Evolutionary conservation across 2,329 filamentous ascomycete genomes (phyloP), one percentile per base, ranked within the genome.

Genomic region (Periconia sp.): DNA sequence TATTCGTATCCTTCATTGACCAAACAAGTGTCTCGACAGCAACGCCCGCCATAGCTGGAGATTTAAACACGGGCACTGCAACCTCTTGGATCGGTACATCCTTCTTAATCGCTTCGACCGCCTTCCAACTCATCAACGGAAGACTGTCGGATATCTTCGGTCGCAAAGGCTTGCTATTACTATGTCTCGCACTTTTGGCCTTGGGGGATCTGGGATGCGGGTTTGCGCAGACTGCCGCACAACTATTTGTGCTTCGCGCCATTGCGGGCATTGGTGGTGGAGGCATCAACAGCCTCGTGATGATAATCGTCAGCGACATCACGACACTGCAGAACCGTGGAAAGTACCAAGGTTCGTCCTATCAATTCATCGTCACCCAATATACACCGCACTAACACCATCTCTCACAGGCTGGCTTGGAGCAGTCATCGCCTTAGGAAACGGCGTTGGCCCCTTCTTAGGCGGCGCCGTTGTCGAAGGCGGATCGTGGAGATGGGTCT

Each of bases 391-490:
- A 37, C 33, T 37, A 37, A 37, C 13, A 13, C 15, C 33, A 6
- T 37, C 33, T 19, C 17, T 19, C 17, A 15, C 14, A 54, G 70
- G 71, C 13, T 55, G 63, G 9, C 55, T 59, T 31, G 56, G 61
- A 5, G 60, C 60, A 17, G 45, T 59, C 17, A 58, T 62, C 14
- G 57, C 58, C 6, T 46, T 60, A 3, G 62, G 56, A 6, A 64
- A 62, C 20, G 57, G 62, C 13, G 53, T 54, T 15, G 87, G 88
- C 1, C 82, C 83, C 1, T 88, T 89, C 62, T 76, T 91, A 7
- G 83, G 88, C 52, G 89, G 88, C 19, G 83, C 90, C 43, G 88
- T 92, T 48, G 86, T 91, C 19, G 90, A 87, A 0, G 90, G 83
- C 68, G 78, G 79, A 10, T 82, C 81, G 1, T 92, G 89, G 89